Percentiles rank a stretch among this genome's conserved stretches.
Conservation (phyloP, 192 early-diverging fungal species). For the Obelidium mucronatum region DNA sequence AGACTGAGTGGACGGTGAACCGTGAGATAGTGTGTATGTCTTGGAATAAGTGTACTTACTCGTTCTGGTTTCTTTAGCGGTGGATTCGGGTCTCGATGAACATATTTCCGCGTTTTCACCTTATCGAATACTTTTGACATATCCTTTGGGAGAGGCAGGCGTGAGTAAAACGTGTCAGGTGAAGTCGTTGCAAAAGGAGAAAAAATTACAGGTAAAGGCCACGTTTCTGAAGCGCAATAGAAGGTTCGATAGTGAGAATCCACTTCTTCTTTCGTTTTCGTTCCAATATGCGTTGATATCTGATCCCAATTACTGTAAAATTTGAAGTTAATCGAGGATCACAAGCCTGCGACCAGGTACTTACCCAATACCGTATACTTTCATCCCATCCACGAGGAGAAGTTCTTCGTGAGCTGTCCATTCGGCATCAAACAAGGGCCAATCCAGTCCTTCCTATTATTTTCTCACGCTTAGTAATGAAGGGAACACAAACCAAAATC, state of each 20-base stretch:
- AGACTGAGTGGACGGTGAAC: constrained; percentile 65
- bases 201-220: constrained; percentile 82
- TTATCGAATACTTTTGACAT: constrained; percentile 75
- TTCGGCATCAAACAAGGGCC: constrained; percentile 87
- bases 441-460: constrained; percentile 75
- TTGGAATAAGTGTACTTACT: constrained; percentile 4
- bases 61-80: constrained; percentile 28
- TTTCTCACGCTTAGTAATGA: background rate
- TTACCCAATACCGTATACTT: constrained; percentile 88
- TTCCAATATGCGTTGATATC: constrained; percentile 91
- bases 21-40: constrained; percentile 21
- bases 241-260: constrained; percentile 89
- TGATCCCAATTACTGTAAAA: constrained; percentile 87
- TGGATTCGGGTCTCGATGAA: constrained; percentile 36
- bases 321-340: background rate
- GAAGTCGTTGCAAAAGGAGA: background rate
- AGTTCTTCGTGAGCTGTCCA: constrained; percentile 99
- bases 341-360: background rate
- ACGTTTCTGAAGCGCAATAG: constrained; percentile 75
- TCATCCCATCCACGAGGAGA: constrained; percentile 87
- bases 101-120: constrained; percentile 18
- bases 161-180: background rate
- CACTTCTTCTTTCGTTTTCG: constrained; percentile 87
- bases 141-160: constrained; percentile 44
- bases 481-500: background rate